Conservation (phyloP, 108 stramenopile species). For the Fragilaria crotonensis region DNA sequence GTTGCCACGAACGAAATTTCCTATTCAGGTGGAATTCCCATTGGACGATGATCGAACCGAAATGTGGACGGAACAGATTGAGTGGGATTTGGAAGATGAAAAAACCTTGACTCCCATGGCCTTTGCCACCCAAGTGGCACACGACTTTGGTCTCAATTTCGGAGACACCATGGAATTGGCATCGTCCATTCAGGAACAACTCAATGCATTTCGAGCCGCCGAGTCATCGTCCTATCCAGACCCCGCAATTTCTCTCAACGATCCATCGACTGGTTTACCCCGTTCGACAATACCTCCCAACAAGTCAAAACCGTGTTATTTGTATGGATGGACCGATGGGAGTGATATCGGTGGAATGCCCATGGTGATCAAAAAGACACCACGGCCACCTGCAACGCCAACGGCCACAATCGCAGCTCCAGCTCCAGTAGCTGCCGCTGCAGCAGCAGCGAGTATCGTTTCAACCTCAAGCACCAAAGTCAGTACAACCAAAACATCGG, state of each 20-base stretch:
- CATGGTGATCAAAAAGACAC: not conserved
- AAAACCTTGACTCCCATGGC: slow-evolving; percentile 43
- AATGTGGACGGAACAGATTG: slow-evolving; percentile 10
- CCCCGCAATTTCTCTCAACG: not conserved
- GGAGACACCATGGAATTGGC: slow-evolving; percentile 54
- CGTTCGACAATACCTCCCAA: not conserved
- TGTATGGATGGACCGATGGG: not conserved
- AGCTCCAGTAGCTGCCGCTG: not conserved
- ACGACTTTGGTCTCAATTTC: slow-evolving; percentile 61
- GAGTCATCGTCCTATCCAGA: not conserved
- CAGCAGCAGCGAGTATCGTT: too few relatives aligned
- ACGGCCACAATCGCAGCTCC: not conserved
- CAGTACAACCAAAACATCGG: not conserved
- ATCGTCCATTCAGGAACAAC: slow-evolving; percentile 47
- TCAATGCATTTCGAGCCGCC: slow-evolving; percentile 21
- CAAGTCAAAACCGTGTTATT: not conserved
- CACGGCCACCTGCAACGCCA: too few relatives aligned
- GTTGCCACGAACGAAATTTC: not conserved
- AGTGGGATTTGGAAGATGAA: slow-evolving; percentile 60
- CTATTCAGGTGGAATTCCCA: not conserved
- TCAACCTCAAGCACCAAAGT: too few relatives aligned
- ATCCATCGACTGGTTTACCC: not conserved
- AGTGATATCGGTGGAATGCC: not conserved
- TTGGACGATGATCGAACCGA: slow-evolving; percentile 22
- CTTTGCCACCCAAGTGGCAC: slow-evolving; percentile 44